A percentile compares a stretch with the other conserved stretches of the same genome.
Evolutionary conservation across 106 monocot species (phyloP).

Genomic region (Dioscorea alata): DNA sequence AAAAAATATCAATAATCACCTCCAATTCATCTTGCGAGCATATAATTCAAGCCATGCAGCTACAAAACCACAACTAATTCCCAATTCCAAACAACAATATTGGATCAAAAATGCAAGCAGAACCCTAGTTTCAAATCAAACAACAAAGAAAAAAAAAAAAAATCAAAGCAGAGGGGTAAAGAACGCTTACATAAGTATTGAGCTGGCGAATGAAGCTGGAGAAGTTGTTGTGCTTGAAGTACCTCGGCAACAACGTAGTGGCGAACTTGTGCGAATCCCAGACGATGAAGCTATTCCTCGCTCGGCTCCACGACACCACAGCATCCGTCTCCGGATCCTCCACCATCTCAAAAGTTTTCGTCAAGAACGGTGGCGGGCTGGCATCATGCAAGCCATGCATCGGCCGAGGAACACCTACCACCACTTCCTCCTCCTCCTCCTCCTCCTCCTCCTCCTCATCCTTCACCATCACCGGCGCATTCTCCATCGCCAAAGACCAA

Average conservation of each 20-base stretch:
- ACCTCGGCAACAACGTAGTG: constrained; percentile 36
- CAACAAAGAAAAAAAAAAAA: not conserved
- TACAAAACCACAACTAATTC: too few species aligned
- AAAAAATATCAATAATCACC: too few species aligned
- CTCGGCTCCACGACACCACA: constrained; percentile 52
- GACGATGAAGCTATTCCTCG: constrained; percentile 64
- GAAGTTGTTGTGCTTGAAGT: constrained; percentile 83
- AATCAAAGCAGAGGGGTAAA: not conserved
- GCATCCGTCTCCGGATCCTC: constrained; percentile 51
- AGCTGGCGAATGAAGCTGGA: constrained; percentile 83
- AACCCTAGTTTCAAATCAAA: not conserved
- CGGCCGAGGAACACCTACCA: constrained; percentile 12
- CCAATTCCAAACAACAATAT: too few species aligned
- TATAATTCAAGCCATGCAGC: too few species aligned
- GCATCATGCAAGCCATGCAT: constrained; percentile 23
- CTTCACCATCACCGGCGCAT: constrained; percentile 14
- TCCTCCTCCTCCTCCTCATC: not conserved
- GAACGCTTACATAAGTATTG: constrained; percentile 52
- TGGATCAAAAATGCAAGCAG: too few species aligned
- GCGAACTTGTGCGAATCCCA: constrained; percentile 56
- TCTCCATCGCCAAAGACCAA: constrained; percentile 1
- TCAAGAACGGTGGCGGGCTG: constrained; percentile 53
- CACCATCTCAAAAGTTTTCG: constrained; percentile 74
- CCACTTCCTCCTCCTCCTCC: constrained; percentile 5
- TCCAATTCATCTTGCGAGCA: too few species aligned